Evolutionary conservation across 306 rosid species (phyloP).

Genomic region (Crotalaria pallida): DNA sequence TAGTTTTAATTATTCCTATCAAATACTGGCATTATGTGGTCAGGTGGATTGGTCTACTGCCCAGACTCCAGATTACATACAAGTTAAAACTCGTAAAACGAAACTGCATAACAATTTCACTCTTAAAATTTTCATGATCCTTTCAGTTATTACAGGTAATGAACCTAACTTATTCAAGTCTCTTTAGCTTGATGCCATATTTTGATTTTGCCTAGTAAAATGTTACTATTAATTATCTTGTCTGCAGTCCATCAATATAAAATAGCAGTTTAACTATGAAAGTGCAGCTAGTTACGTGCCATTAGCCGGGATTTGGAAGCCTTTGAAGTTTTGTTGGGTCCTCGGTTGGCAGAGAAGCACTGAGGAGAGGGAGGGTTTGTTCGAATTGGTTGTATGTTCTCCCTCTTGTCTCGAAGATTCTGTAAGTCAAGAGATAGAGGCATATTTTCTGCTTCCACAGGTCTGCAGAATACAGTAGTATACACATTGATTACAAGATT

Average conservation of each 20-base stretch:
- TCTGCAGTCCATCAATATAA: background rate
- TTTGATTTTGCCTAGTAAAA: background rate
- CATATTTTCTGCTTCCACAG: conserved; percentile 51
- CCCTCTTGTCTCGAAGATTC: conserved; percentile 40
- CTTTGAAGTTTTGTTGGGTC: conserved; percentile 41
- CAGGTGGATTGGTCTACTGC: background rate
- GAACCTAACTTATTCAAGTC: background rate
- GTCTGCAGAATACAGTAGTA: conserved; percentile 31
- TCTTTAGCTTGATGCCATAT: background rate
- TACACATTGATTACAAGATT: background rate
- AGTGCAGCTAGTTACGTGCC: conserved; percentile 38
- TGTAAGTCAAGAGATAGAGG: conserved; percentile 53
- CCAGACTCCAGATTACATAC: background rate
- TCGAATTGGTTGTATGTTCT: conserved; percentile 47
- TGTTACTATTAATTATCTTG: background rate
- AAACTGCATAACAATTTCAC: background rate
- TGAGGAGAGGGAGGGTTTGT: conserved; percentile 98
- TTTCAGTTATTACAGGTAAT: background rate
- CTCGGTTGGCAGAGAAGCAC: conserved; percentile 67
- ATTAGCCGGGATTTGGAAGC: conserved; percentile 48
- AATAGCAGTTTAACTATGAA: background rate
- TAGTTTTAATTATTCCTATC: background rate
- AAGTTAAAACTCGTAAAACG: background rate
- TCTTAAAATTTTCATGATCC: background rate
- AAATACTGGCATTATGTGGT: background rate